Base-by-base conservation (phyloP, 176 grass and related monocot genomes). In the Cenchrus fungigraminus region DNA sequence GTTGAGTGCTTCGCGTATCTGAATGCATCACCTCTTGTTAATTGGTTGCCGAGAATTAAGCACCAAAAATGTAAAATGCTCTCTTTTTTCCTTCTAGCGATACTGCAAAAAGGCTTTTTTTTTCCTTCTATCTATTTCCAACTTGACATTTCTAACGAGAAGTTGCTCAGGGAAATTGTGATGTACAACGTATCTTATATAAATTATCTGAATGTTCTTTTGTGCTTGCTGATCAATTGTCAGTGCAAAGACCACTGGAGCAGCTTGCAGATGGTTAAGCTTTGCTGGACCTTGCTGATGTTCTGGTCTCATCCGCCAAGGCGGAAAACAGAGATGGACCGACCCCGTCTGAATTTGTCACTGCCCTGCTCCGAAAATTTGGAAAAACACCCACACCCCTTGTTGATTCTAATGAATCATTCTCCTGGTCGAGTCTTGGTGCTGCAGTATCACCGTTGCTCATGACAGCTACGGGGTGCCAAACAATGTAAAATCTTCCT, bases 201-300 rank as follows among this genome's bases (percentile, higher is more conserved):
- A 45, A 43, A 11, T 54, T 74, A 12, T 49, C 11, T 52, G 7
- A 16, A 6, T 44, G n/a, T 16, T 19, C 15, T 80, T 3, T 72
- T 25, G 3, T 5, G 68, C 29, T 73, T 66, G 28, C 25, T 63
- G 59, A 76, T 77, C 2, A 52, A 12, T 16, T 19, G 2, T 42
- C 87, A 85, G 87, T 89, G 76, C 87, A 89, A 68, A 89, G 57
- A 65, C 82, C 82, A 20, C 42, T 68, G 32, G 87, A 89, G 71
- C 87, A 89, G 40, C 31, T 89, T 20, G 44, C 57, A 28, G 87
- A 89, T 85, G 87, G 64, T 42, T 47, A 85, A 66, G 29, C 74
- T 49, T 15, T 89, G 45, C 81, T 89, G 29, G 76, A 89, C 76
- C 79, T 89, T 25, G 4, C 68, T 4, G 74, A 58, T 46, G 63